These are phyloP conservation scores for Globisporangium abappressorium DNA, from an alignment of 352 stramenopile genomes.

Conservation along the genomic window DNA sequence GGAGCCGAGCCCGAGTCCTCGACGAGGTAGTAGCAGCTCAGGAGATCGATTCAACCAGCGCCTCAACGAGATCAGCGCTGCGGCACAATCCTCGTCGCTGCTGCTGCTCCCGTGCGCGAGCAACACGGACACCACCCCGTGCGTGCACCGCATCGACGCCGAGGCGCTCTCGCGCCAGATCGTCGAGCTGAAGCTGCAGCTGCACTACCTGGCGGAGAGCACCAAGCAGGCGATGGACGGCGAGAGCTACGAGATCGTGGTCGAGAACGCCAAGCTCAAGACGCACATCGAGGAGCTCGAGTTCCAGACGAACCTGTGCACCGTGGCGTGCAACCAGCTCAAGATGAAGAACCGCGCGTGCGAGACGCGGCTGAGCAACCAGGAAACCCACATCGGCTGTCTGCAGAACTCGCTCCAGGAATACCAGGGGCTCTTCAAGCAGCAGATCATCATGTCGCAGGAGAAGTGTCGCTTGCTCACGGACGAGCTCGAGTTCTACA, in stretches of 20 bases:
- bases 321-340: conserved; percentile 54
- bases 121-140: conserved; percentile 24
- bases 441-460: conserved; percentile 81
- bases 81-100: background rate
- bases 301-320: conserved; percentile 61
- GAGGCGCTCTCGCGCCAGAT: conserved; percentile 65
- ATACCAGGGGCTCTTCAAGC: conserved; percentile 78
- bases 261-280: conserved; percentile 70
- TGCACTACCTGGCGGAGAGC: conserved; percentile 70
- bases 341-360: conserved; percentile 69
- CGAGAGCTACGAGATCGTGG: conserved; percentile 58
- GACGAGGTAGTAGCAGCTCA: background rate
- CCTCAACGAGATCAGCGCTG: background rate
- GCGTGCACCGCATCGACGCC: conserved; percentile 54
- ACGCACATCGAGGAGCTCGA: conserved; percentile 69
- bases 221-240: conserved; percentile 55
- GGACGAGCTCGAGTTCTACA: conserved; percentile 83
- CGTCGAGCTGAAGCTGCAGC: conserved; percentile 72
- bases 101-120: background rate
- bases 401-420: conserved; percentile 76
- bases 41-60: background rate
- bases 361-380: conserved; percentile 66
- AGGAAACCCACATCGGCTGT: conserved; percentile 71
- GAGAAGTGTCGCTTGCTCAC: conserved; percentile 73
- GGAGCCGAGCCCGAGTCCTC: background rate